Base-by-base conservation (phyloP, 768 basidiomycete genomes). In the Serendipita indica region DNA sequence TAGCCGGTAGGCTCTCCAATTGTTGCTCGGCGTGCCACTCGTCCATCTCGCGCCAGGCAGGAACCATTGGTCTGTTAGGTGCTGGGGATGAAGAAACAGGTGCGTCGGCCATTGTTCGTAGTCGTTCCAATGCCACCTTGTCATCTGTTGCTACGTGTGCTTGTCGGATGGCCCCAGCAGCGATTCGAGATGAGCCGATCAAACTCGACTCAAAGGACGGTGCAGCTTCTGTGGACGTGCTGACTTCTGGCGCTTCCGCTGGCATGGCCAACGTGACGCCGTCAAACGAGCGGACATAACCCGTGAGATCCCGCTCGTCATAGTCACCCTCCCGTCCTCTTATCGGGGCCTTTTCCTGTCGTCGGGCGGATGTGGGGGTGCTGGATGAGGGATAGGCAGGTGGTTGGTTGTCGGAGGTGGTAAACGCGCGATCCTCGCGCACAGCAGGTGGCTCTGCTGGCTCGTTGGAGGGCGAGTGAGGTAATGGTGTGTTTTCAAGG, bases 81-180 rank as follows among this genome's bases (percentile, higher is more conserved):
- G n/a, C 41, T 5, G 41, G 27, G 5, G 41, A 25, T 7, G 5
- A 25, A 30, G n/a, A 7, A 12, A 28, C n/a, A n/a, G 49, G 49
- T 33, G 22, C 49, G 12, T 30, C 49, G n/a, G 49, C 49, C 25
- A 54, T 27, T 7, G 7, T 33, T 30, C 49, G 22, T 28, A 54
- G n/a, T 7, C 49, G 49, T 28, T 54, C 49, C 49, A 54, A 54
- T 12, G 32, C 49, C 10, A 18, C 30, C 32, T 54, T 54, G 32
- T 54, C 49, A 18, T 54, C 49, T 16, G 49, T 54, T 16, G 49
- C 49, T n/a, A 54, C 49, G 32, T 54, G 49, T 33, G 49, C 49
- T 28, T 33, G 49, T 10, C 49, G 49, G n/a, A 28, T 54, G 49
- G 49, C 49, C 22, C 49, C 49, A 12, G 49, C 49, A 1, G 49